phyloP scores from a whole-genome alignment of 208 protist species.

The Trypanosoma conorhini region DNA sequence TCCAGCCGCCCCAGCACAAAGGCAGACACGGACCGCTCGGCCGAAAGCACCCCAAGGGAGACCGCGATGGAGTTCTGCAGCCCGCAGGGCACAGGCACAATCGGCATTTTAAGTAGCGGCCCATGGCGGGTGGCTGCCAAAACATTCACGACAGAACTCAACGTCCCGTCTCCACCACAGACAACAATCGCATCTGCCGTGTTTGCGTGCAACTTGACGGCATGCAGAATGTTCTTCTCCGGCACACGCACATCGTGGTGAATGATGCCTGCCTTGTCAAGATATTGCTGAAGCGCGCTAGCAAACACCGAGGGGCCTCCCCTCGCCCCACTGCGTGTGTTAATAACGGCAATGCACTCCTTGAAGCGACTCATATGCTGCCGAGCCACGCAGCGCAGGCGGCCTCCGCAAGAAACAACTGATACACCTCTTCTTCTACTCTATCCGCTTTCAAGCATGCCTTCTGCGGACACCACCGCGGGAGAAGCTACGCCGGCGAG shows the following conservation, averaged over 20 bases:
- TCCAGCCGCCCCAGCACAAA: slow-evolving; percentile 59
- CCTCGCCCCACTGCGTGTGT: slow-evolving; percentile 71
- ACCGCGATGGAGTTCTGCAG: slow-evolving; percentile 78
- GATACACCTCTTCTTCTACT: not conserved
- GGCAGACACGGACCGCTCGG: slow-evolving; percentile 61
- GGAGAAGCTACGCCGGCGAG: slow-evolving; percentile 2
- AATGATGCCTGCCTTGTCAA: slow-evolving; percentile 65
- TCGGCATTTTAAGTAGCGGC: slow-evolving; percentile 29
- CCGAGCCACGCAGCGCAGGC: not conserved
- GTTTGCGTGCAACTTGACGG: slow-evolving; percentile 25
- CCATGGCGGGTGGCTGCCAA: slow-evolving; percentile 24
- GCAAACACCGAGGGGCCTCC: slow-evolving; percentile 45
- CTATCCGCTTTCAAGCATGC: not conserved
- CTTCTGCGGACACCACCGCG: not conserved
- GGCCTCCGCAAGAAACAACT: not conserved
- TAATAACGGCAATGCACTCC: slow-evolving; percentile 59
- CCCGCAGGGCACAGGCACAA: slow-evolving; percentile 73
- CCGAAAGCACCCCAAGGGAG: slow-evolving; percentile 63
- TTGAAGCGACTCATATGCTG: slow-evolving; percentile 33
- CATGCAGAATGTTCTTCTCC: slow-evolving; percentile 38
- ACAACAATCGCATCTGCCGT: slow-evolving; percentile 51
- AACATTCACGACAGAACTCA: slow-evolving; percentile 71
- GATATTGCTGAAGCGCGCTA: slow-evolving; percentile 57
- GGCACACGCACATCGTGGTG: slow-evolving; percentile 62
- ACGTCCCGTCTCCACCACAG: slow-evolving; percentile 78